Evolutionary conservation across 441 rosid species (phyloP), one percentile per base, ranked within the genome.

Genomic region (Erodium texanum): DNA sequence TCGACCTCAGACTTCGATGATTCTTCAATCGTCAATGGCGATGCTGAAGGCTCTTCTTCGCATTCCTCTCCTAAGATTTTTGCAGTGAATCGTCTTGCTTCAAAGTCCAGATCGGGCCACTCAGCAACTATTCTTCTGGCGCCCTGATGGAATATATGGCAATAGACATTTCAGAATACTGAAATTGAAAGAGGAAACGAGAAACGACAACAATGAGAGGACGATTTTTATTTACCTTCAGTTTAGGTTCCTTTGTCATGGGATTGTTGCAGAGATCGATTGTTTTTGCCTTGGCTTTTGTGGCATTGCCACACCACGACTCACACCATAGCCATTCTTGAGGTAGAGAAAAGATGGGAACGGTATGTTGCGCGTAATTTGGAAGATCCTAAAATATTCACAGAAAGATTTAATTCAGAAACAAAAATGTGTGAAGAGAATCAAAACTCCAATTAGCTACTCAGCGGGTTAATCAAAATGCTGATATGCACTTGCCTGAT

Each of bases 261-360:
- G 97, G 99, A 81, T 95, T 95, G 77, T 95, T 92, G 90, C 99
- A 92, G 72, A 95, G 95, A 76, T 95, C 99, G 45, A 95, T 90
- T 22, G 99, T 95, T 77, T 87, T 94, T 62, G 99, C 99, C 77
- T 77, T 92, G 22, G 92, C 67, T 78, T 94, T 94, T 62, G 97
- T 90, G 76, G 93, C 85, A 78, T 88, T 92, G 65, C 98, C 98
- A 66, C 99, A 95, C 99, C 99, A 95, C 24, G 98, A 95, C 72
- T 95, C 99, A 56, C 99, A 95, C 99, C 99, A 95, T 48, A 90
- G 71, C 99, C 99, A 95, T 77, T 95, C 99, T 84, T 84, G 96
- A 56, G 98, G 97, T 45, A 95, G 85, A 59, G 98, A 95, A 69
- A 88, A 90, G 66, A 95, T 87, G 22, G 98, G 98, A 66, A 95